A percentile compares a stretch with the other conserved stretches of the same genome.
Conservation (phyloP, 116 monocot genomes). For the Trichopus zeylanicus region DNA sequence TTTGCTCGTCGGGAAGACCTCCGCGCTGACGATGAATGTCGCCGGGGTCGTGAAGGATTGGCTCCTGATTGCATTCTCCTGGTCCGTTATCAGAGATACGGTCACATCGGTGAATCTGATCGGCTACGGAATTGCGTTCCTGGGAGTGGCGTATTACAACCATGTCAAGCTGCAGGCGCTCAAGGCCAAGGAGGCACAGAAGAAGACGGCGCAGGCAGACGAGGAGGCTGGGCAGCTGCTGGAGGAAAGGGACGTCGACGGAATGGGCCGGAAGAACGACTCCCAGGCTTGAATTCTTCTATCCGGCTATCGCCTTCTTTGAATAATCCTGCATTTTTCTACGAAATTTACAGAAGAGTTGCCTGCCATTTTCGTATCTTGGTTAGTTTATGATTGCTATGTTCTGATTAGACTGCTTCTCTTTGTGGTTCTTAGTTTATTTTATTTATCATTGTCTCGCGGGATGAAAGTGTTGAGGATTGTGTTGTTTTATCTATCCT, state of each 20-base stretch:
- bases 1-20: conserved; percentile 66
- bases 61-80: conserved; percentile 81
- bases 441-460: neutral
- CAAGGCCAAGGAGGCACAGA: conserved; percentile 84
- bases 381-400: too few relatives aligned
- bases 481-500: neutral
- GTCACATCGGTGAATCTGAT: conserved; percentile 63
- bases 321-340: neutral
- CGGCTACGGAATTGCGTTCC: conserved; percentile 66
- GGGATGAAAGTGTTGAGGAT: neutral
- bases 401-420: neutral
- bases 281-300: conserved; percentile 6
- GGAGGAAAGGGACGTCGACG: conserved; percentile 19
- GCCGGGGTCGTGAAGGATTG: conserved; percentile 82
- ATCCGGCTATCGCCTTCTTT: neutral
- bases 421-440: neutral
- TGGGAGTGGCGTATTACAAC: conserved; percentile 78
- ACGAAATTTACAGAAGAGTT: neutral
- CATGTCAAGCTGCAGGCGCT: conserved; percentile 78
- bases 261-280: conserved; percentile 14
- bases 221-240: conserved; percentile 55
- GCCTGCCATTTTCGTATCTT: too few relatives aligned
- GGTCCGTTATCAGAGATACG: conserved; percentile 69
- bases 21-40: conserved; percentile 73
- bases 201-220: conserved; percentile 49